phyloP scores from a whole-genome alignment of 1,139 yeast genomes.

The Kurtzmaniella quercitrusa region DNA sequence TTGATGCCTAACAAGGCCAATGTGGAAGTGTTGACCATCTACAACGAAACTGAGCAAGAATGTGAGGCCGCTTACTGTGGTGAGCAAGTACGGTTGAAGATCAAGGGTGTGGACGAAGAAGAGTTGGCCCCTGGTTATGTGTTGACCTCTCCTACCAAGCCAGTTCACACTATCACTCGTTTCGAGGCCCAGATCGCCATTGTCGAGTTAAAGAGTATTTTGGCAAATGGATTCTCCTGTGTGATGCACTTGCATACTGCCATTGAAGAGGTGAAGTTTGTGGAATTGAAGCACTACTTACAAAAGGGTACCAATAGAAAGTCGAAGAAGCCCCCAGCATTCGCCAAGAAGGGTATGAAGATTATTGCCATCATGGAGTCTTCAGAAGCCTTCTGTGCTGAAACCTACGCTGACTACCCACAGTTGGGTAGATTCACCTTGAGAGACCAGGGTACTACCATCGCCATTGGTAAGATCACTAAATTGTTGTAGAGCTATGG shows the following conservation, averaged over 20 bases:
- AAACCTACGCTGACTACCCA: slow-evolving; percentile 85
- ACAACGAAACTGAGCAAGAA: slow-evolving; percentile 94
- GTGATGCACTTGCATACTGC: slow-evolving; percentile 99
- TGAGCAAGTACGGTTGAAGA: slow-evolving; percentile 90
- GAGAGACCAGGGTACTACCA: slow-evolving; percentile 97
- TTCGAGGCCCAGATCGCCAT: slow-evolving; percentile 97
- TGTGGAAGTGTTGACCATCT: slow-evolving; percentile 83
- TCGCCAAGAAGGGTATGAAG: slow-evolving; percentile 99
- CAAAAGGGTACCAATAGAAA: slow-evolving; percentile 96
- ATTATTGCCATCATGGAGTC: slow-evolving; percentile 88
- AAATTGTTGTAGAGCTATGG: slow-evolving; percentile 44
- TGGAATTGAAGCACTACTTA: slow-evolving; percentile 82
- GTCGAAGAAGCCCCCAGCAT: slow-evolving; percentile 95
- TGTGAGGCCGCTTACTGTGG: slow-evolving; percentile 89
- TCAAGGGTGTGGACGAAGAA: slow-evolving; percentile 96
- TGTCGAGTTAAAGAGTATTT: slow-evolving; percentile 89
- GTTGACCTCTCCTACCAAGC: slow-evolving; percentile 76
- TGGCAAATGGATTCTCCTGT: slow-evolving; percentile 94
- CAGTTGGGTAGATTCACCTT: slow-evolving; percentile 97
- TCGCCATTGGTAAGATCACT: slow-evolving; percentile 96
- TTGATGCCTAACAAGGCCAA: slow-evolving; percentile 88
- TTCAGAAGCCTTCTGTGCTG: slow-evolving; percentile 85
- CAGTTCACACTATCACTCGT: slow-evolving; percentile 84
- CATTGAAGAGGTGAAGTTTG: slow-evolving; percentile 86
- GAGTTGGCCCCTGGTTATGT: slow-evolving; percentile 91